phyloP scores from a whole-genome alignment of 108 stramenopile genomes.

The Stephanodiscus triporus region DNA sequence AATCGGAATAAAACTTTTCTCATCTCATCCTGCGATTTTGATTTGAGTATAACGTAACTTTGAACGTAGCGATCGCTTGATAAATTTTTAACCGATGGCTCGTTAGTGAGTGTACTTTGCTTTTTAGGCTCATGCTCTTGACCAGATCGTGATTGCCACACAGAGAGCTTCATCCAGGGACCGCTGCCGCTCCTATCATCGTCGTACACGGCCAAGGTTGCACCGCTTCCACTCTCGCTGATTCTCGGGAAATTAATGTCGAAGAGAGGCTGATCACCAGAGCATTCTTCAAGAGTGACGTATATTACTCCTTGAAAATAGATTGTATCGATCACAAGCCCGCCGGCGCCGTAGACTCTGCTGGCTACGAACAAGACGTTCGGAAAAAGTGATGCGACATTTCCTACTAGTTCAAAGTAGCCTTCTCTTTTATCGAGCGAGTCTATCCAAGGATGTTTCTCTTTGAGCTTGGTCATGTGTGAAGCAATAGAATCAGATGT shows the following conservation, averaged over 20 bases:
- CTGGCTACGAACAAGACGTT: conserved; percentile 53
- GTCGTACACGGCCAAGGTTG: conserved; percentile 42
- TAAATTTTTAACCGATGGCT: conserved; percentile 22
- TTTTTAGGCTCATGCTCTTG: background rate
- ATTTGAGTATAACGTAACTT: conserved; percentile 65
- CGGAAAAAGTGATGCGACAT: conserved; percentile 45
- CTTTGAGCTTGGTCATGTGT: conserved; percentile 52
- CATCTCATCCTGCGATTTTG: conserved; percentile 26
- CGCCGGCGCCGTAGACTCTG: conserved; percentile 59
- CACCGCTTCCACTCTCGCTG: conserved; percentile 25
- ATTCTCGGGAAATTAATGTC: conserved; percentile 79
- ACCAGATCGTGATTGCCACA: conserved; percentile 15
- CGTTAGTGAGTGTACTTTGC: background rate
- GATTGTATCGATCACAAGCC: conserved; percentile 59
- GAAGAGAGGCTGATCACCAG: conserved; percentile 66
- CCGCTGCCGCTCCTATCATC: conserved; percentile 19
- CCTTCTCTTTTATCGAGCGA: conserved; percentile 26
- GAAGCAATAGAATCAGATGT: conserved; percentile 42
- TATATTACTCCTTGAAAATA: conserved; percentile 77
- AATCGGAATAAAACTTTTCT: conserved; percentile 69
- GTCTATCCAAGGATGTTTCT: conserved; percentile 71
- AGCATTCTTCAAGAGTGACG: conserved; percentile 53
- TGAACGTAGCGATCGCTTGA: conserved; percentile 62
- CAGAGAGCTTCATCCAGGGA: conserved; percentile 42
- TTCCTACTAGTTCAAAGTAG: conserved; percentile 72